Percentiles rank a stretch among this genome's conserved stretches.
phyloP scores from a whole-genome alignment of 768 basidiomycete species.

The Hydnum rufescens region DNA sequence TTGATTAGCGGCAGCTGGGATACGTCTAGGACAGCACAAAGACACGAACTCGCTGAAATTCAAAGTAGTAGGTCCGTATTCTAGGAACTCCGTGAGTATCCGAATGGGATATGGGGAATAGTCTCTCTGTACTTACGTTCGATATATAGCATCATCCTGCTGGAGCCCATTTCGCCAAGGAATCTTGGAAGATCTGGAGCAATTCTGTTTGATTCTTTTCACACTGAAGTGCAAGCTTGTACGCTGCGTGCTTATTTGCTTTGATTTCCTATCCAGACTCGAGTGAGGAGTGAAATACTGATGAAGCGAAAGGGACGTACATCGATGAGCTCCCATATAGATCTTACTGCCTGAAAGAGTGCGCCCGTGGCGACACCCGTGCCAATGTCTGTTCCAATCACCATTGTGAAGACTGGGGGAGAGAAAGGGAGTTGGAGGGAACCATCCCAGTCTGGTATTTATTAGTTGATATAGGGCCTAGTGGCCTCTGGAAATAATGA shows the following conservation, averaged over 20 bases:
- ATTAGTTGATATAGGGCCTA: too few species aligned
- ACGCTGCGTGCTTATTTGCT: not conserved
- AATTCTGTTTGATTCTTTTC: not conserved
- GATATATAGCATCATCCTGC: not conserved
- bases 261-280: not conserved
- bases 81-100: not conserved
- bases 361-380: not conserved
- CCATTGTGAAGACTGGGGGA: too few species aligned
- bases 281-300: not conserved
- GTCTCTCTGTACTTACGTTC: not conserved
- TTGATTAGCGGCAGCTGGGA: not conserved
- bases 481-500: too few species aligned
- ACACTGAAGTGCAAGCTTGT: not conserved
- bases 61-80: not conserved
- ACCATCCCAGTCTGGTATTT: too few species aligned
- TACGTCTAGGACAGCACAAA: not conserved
- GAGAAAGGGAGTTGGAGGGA: too few species aligned
- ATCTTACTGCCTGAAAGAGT: not conserved
- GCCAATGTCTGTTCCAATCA: too few species aligned
- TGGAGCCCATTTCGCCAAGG: not conserved
- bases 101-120: too few species aligned
- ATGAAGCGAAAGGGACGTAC: not conserved
- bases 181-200: not conserved
- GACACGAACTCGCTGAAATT: not conserved
- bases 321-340: not conserved